These are phyloP conservation scores for Colletotrichum zoysiae DNA, from an alignment of 2,329 filamentous ascomycete species.

Conservation along the genomic window DNA sequence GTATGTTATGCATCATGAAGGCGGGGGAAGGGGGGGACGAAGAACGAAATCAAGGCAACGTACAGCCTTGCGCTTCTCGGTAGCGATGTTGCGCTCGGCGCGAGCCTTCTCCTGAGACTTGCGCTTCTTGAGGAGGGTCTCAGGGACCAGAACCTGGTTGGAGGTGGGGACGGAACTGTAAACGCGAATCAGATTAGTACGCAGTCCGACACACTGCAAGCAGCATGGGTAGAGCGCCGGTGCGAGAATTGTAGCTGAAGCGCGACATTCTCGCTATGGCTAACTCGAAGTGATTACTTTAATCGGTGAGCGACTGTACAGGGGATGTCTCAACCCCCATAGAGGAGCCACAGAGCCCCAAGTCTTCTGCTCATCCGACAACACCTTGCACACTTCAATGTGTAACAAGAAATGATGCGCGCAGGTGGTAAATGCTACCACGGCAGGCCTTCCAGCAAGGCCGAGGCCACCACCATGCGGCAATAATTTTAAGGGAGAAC, in stretches of 20 bases:
- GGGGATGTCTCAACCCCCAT: constrained; percentile 39
- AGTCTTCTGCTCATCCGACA: constrained; percentile 76
- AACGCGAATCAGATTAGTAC: constrained; percentile 79
- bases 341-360: background rate
- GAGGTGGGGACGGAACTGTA: constrained; percentile 89
- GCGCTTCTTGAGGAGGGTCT: constrained; percentile 99
- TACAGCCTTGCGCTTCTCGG: constrained; percentile 92
- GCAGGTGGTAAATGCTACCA: constrained; percentile 52
- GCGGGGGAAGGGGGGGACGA: constrained; percentile 42
- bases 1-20: constrained; percentile 88
- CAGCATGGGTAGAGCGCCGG: constrained; percentile 79
- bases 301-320: constrained; percentile 73
- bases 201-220: constrained; percentile 72
- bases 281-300: constrained; percentile 86
- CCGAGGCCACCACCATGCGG: constrained; percentile 59
- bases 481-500: constrained; percentile 85
- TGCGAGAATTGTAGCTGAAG: constrained; percentile 92
- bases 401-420: constrained; percentile 66
- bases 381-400: constrained; percentile 67
- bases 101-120: constrained; percentile 99
- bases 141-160: constrained; percentile 96
- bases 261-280: constrained; percentile 92
- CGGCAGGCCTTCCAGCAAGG: constrained; percentile 47
- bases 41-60: constrained; percentile 59
- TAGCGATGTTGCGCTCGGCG: constrained; percentile 84